A percentile compares a stretch with the other conserved stretches of the same genome.
These are phyloP conservation scores for Fraxinus quadrangulata DNA, from an alignment of 257 asterid species.

Conservation along the genomic window DNA sequence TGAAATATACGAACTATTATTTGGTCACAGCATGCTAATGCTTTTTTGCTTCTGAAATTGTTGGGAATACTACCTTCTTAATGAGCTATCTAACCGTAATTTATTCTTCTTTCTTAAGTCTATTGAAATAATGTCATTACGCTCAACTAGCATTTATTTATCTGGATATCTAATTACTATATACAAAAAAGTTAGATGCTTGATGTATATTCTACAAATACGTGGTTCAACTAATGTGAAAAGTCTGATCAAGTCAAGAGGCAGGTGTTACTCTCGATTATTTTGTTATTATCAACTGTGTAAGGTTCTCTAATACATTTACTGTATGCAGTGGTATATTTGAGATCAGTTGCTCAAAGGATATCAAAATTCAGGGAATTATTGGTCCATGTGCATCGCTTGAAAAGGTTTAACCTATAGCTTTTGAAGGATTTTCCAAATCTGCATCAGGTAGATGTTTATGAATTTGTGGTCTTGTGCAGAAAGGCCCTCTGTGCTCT, in stretches of 20 bases:
- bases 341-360: slow-evolving; percentile 94
- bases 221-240: background rate
- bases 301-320: slow-evolving; percentile 31
- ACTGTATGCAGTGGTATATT: slow-evolving; percentile 78
- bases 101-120: background rate
- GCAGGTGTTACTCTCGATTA: slow-evolving; percentile 12
- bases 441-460: slow-evolving; percentile 26
- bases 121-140: background rate
- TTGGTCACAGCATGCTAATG: background rate
- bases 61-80: background rate
- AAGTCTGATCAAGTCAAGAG: slow-evolving; percentile 13
- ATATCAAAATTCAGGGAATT: slow-evolving; percentile 92
- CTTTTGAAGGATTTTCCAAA: slow-evolving; percentile 25
- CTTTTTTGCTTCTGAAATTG: background rate
- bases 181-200: too few relatives aligned
- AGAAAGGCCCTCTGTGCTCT: slow-evolving; percentile 93
- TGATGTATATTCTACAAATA: background rate
- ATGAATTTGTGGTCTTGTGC: slow-evolving; percentile 46
- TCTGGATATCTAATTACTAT: background rate
- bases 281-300: slow-evolving; percentile 16
- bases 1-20: background rate
- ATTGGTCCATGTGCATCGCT: slow-evolving; percentile 98
- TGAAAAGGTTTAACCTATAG: slow-evolving; percentile 66
- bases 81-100: too few relatives aligned
- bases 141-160: background rate